These are phyloP conservation scores for Yarrowia sp. DNA, from an alignment of 805 yeast genomes.

Conservation along the genomic window DNA sequence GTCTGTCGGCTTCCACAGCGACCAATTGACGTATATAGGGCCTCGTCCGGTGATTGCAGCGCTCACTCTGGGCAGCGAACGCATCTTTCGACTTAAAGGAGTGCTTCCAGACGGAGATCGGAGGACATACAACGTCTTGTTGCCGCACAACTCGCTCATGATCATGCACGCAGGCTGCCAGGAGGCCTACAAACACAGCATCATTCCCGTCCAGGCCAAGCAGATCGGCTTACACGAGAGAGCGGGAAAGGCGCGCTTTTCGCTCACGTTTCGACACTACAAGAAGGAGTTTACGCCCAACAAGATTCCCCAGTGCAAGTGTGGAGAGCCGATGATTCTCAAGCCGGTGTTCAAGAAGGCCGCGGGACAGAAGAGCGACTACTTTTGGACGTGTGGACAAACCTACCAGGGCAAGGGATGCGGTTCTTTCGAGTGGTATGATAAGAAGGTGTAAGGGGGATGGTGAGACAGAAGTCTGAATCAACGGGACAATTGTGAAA, in stretches of 20 bases:
- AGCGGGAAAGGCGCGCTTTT: slow-evolving; percentile 54
- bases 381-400: slow-evolving; percentile 64
- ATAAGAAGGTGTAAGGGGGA: not conserved
- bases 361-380: slow-evolving; percentile 48
- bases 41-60: slow-evolving; percentile 70
- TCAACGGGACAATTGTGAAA: no score
- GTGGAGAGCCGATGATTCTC: slow-evolving; percentile 49
- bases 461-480: no score
- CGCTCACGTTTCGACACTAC: slow-evolving; percentile 63
- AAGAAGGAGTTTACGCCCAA: slow-evolving; percentile 41
- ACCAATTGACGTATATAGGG: slow-evolving; percentile 67
- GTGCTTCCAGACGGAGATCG: slow-evolving; percentile 28
- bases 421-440: slow-evolving; percentile 29
- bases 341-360: slow-evolving; percentile 54
- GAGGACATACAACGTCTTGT: slow-evolving; percentile 51
- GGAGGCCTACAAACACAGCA: slow-evolving; percentile 68
- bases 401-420: slow-evolving; percentile 37
- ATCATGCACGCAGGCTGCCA: slow-evolving; percentile 80
- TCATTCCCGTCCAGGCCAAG: slow-evolving; percentile 44
- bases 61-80: slow-evolving; percentile 63
- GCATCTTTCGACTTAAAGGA: slow-evolving; percentile 59
- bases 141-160: slow-evolving; percentile 67
- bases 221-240: slow-evolving; percentile 47
- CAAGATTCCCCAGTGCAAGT: slow-evolving; percentile 47
- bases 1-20: slow-evolving; percentile 73